These are phyloP conservation scores for Calamus simplicifolius DNA, from an alignment of 176 grass and related monocot species.

Conservation along the genomic window DNA sequence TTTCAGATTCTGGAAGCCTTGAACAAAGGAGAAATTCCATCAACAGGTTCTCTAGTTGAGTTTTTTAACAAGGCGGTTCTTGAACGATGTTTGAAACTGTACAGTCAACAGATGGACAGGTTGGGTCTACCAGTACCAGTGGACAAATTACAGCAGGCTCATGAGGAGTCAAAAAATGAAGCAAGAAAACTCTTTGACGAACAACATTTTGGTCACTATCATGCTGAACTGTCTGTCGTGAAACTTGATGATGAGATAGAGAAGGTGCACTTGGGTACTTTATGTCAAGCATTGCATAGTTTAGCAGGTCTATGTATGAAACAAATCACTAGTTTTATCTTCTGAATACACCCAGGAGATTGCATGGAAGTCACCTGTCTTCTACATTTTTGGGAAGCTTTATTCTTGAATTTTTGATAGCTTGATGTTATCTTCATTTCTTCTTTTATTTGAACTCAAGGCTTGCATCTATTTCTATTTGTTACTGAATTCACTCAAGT, in stretches of 20 bases:
- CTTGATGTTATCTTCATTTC: too few relatives aligned
- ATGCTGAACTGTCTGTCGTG: constrained; percentile 52
- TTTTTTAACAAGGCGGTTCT: constrained; percentile 91
- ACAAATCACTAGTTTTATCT: too few relatives aligned
- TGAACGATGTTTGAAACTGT: constrained; percentile 74
- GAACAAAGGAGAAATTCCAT: constrained; percentile 95
- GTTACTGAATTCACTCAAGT: too few relatives aligned
- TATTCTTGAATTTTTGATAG: too few relatives aligned
- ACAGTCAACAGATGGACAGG: constrained; percentile 49
- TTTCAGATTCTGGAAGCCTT: constrained; percentile 84
- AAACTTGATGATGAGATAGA: constrained; percentile 73
- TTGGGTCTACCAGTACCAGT: constrained; percentile 49
- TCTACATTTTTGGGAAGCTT: too few relatives aligned
- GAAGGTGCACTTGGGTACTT: constrained; percentile 41
- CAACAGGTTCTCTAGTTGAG: constrained; percentile 85
- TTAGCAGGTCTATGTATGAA: too few relatives aligned
- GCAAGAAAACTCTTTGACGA: constrained; percentile 52
- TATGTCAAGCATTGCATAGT: too few relatives aligned
- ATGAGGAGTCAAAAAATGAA: constrained; percentile 34
- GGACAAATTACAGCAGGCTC: constrained; percentile 53
- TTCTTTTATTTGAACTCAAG: too few relatives aligned
- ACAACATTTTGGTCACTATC: constrained; percentile 86
- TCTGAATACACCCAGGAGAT: too few relatives aligned
- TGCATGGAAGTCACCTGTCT: too few relatives aligned
- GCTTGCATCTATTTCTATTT: too few relatives aligned